Conservation (phyloP, 331 rosid species). For the Pyrus hybrid region DNA sequence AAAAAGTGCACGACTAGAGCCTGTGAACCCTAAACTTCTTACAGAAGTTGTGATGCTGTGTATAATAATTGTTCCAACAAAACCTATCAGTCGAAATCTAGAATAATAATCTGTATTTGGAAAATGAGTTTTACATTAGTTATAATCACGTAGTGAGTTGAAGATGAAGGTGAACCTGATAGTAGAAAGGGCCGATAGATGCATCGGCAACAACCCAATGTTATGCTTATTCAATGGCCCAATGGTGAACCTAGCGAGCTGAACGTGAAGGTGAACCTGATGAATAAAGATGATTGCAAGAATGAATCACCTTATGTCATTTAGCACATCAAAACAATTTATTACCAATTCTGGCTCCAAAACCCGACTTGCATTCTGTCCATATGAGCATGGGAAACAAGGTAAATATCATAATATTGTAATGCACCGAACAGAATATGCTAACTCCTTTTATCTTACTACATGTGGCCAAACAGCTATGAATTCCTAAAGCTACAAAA, state of each 20-base stretch:
- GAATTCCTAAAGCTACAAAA: not conserved
- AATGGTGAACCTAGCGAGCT: constrained; percentile 24
- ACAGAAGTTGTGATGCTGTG: too few species aligned
- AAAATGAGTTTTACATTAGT: not conserved
- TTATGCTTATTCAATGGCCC: constrained; percentile 78
- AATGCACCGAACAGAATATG: not conserved
- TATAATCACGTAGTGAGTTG: not conserved
- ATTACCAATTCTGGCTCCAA: not conserved
- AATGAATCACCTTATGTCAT: too few species aligned
- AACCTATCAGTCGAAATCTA: not conserved
- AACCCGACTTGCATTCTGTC: not conserved
- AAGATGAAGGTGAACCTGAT: constrained; percentile 10
- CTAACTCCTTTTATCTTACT: not conserved
- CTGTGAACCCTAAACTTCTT: too few species aligned
- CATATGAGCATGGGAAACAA: not conserved
- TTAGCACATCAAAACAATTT: not conserved
- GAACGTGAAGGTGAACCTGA: constrained; percentile 23
- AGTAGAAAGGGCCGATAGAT: constrained; percentile 46
- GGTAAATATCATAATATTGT: not conserved
- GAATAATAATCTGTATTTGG: too few species aligned
- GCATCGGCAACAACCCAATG: constrained; percentile 74
- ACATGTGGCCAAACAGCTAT: constrained; percentile 4
- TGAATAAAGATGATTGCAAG: not conserved
- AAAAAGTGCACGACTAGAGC: too few species aligned
- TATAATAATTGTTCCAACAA: too few species aligned